Conservation (phyloP, 306 rosid genomes). For the Trifolium pratense region DNA sequence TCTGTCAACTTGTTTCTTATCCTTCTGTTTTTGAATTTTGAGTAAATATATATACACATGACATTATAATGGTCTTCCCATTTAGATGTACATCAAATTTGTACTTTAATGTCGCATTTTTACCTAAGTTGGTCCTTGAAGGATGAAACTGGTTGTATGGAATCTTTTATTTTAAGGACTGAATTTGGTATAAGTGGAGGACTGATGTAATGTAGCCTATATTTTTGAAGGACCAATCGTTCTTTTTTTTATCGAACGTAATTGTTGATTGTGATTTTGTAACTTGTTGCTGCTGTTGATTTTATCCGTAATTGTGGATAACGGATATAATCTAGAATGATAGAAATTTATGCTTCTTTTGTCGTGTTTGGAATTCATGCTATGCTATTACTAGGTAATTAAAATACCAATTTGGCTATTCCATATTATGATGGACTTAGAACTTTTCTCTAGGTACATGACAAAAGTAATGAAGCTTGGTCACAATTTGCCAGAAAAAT, state of each 20-base stretch:
- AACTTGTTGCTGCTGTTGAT: slow-evolving; percentile 19
- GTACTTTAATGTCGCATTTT: neutral
- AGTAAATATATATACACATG: neutral
- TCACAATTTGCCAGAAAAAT: slow-evolving; percentile 74
- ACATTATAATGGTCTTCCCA: neutral
- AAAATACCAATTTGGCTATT: slow-evolving; percentile 35
- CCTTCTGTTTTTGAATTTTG: slow-evolving; percentile 16
- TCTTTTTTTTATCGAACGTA: neutral
- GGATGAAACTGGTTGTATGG: slow-evolving; percentile 1
- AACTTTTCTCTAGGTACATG: slow-evolving; percentile 33
- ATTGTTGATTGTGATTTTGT: neutral
- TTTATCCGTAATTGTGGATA: neutral
- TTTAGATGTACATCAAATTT: neutral
- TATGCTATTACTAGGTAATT: slow-evolving; percentile 13
- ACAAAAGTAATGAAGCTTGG: slow-evolving; percentile 63
- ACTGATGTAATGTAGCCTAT: neutral
- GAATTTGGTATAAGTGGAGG: slow-evolving; percentile 3
- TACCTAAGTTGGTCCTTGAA: neutral
- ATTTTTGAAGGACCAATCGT: slow-evolving; percentile 22
- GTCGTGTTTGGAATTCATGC: slow-evolving; percentile 16
- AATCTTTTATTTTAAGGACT: slow-evolving; percentile 22
- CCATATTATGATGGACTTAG: slow-evolving; percentile 21
- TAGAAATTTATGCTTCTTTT: slow-evolving; percentile 27
- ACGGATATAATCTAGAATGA: neutral
- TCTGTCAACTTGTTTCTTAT: slow-evolving; percentile 19